Evolutionary conservation across 176 grass and related monocot species (phyloP), one percentile per base, ranked within the genome.

Genomic region (Musa schizocarpa): DNA sequence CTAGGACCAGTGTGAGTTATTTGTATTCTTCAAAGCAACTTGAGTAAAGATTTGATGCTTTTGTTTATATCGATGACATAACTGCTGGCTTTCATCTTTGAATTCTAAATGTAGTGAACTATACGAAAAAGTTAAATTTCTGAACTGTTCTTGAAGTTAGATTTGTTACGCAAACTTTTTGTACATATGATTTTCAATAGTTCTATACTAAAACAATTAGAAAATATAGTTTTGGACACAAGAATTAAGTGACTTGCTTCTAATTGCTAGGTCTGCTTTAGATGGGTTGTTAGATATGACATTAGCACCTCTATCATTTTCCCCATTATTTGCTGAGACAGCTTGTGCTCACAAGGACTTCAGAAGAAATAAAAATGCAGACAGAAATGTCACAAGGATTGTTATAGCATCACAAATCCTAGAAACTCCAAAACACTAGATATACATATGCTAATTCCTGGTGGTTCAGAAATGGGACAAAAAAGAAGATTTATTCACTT

Each of bases 1-100:
- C 75, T 98, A 82, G 95, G 95, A 82, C 90, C 90, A 67, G 65
- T 93, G 95, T 93, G 93, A 54, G 79, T 51, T 79, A 85, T 57
- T 22, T 81, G 64, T 68, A 70, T 51, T 56, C 10, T 57, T 26
- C 52, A 74, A 58, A 20, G 17, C 53, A 55, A 50, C 11, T 50
- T 69, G 5, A 49, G 11, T 9, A 17, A 70, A 50, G 34, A 26
- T 12, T 4, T 50, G 19, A 70, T 51, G 68, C 2, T n/a, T 70
- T 65, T 29, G 23, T 65, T 65, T 65, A 25, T 25, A 24, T 22
- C 22, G 63, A 9, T 16, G 51, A n/a, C 13, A 17, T 51, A 69
- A 20, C 1, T 50, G 14, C 8, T 9, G 5, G 0, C 11, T 23
- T 11, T 25, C 50, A 26, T 10, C 9, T 73, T 54, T 73, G 50